Conservation (phyloP, 2,329 filamentous ascomycete species). For the Exophiala xenobiotica region DNA sequence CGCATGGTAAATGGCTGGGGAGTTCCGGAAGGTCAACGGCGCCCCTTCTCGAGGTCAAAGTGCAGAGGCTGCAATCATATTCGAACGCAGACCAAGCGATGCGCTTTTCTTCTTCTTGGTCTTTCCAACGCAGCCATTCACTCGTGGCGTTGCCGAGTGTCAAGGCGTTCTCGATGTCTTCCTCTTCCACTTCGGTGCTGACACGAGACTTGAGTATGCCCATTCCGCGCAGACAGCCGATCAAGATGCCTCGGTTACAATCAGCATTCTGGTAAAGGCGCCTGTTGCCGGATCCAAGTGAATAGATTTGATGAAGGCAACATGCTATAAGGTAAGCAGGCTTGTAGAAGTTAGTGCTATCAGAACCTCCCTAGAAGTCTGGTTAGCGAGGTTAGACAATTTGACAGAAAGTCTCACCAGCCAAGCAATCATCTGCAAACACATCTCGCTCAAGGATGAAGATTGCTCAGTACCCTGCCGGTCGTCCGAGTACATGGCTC, state of each 20-base stretch:
- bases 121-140: conserved; percentile 23
- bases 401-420: conserved; percentile 9
- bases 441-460: conserved; percentile 22
- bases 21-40: conserved; percentile 24
- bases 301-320: conserved; percentile 22
- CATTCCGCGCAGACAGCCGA: conserved; percentile 24
- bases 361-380: conserved; percentile 14
- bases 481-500: conserved; percentile 24
- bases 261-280: conserved; percentile 24
- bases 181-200: conserved; percentile 19
- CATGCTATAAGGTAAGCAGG: conserved; percentile 15
- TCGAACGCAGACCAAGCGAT: conserved; percentile 25
- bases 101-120: conserved; percentile 21
- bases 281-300: conserved; percentile 22
- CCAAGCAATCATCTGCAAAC: conserved; percentile 24
- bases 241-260: conserved; percentile 20
- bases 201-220: conserved; percentile 21
- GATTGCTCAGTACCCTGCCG: conserved; percentile 22
- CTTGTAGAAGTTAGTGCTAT: conserved; percentile 22
- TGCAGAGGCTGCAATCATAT: conserved; percentile 26
- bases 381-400: neutral
- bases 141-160: conserved; percentile 4
- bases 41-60: conserved; percentile 19
- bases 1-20: conserved; percentile 20
- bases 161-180: conserved; percentile 10